Evolutionary conservation across 148 eudicot species (phyloP).

Genomic region (Oxyria digyna): DNA sequence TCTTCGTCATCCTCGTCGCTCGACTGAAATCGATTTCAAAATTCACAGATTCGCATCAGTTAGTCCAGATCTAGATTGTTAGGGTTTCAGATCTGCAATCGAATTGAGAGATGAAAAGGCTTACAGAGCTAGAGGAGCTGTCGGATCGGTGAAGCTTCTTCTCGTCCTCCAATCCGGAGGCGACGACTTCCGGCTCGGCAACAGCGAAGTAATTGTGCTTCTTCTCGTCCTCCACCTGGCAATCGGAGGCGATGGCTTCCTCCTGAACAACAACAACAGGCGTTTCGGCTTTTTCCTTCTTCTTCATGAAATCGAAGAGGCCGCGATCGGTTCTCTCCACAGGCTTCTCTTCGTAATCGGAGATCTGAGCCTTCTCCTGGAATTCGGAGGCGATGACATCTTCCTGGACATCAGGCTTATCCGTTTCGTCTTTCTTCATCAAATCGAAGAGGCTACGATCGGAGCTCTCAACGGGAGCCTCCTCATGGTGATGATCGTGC

Average conservation of each 20-base stretch:
- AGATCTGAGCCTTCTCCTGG: slow-evolving; percentile 1
- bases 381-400: not conserved
- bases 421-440: slow-evolving; percentile 8
- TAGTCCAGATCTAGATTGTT: not conserved
- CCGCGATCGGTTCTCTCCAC: too few relatives aligned
- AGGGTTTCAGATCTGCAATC: not conserved
- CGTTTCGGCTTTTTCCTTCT: not conserved
- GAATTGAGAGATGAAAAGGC: not conserved
- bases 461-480: too few relatives aligned
- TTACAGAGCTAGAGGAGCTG: slow-evolving; percentile 10
- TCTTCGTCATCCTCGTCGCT: slow-evolving; percentile 9
- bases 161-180: too few relatives aligned
- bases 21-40: not conserved
- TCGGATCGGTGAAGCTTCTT: slow-evolving; percentile 3
- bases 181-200: too few relatives aligned
- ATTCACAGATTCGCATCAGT: not conserved
- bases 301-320: too few relatives aligned
- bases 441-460: too few relatives aligned
- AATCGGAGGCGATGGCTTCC: not conserved
- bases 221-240: slow-evolving; percentile 1
- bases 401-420: not conserved
- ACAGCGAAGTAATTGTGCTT: not conserved
- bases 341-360: too few relatives aligned
- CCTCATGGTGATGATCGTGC: too few relatives aligned
- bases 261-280: not conserved